Conservation (phyloP, 2,329 filamentous ascomycete genomes). For the Pezicula carpinea region DNA sequence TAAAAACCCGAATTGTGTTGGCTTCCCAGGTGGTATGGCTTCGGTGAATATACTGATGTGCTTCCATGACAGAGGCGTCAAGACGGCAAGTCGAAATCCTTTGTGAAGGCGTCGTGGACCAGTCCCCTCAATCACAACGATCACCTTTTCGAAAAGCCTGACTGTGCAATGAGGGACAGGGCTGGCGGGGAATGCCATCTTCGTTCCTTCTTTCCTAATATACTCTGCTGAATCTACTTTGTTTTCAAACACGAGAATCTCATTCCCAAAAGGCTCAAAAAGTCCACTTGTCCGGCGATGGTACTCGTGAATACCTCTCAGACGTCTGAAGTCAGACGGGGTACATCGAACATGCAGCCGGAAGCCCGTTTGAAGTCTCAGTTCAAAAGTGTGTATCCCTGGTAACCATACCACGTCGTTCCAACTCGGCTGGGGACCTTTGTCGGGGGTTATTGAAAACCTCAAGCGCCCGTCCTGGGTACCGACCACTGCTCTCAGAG, state of each 20-base stretch:
- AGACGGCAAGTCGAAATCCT: conserved; percentile 70
- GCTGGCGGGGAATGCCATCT: conserved; percentile 70
- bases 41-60: conserved; percentile 72
- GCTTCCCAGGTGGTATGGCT: conserved; percentile 55
- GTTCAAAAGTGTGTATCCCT: conserved; percentile 57
- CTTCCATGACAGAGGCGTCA: conserved; percentile 71
- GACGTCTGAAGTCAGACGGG: conserved; percentile 67
- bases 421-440: conserved; percentile 67
- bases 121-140: conserved; percentile 63
- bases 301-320: conserved; percentile 82
- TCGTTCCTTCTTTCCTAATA: conserved; percentile 62
- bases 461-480: conserved; percentile 76
- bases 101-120: conserved; percentile 67
- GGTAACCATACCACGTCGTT: conserved; percentile 75
- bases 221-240: conserved; percentile 72
- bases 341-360: conserved; percentile 63
- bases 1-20: conserved; percentile 74
- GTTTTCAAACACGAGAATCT: conserved; percentile 62
- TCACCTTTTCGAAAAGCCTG: conserved; percentile 65
- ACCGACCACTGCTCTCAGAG: conserved; percentile 66
- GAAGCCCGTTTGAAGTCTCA: conserved; percentile 71
- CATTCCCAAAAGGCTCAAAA: conserved; percentile 62
- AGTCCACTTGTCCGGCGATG: conserved; percentile 68
- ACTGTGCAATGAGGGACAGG: conserved; percentile 65
- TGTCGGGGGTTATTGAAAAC: conserved; percentile 62